These are phyloP conservation scores for Thymus quinquecostatus DNA, from an alignment of 257 asterid genomes.

Conservation along the genomic window DNA sequence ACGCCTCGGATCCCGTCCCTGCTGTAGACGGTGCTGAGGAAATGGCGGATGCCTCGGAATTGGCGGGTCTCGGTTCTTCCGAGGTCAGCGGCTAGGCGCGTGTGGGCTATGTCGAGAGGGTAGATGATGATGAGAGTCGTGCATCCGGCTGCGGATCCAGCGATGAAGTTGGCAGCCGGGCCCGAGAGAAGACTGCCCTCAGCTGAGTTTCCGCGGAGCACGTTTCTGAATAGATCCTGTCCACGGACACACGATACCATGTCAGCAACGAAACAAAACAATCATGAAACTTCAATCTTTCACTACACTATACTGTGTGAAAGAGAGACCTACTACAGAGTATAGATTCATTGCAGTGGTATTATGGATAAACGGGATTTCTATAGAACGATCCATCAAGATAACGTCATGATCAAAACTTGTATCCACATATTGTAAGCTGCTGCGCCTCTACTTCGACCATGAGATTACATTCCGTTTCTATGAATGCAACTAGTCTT, in stretches of 20 bases:
- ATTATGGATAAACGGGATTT: neutral
- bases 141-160: slow-evolving; percentile 95
- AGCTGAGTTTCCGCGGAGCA: slow-evolving; percentile 58
- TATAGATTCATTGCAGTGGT: neutral
- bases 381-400: neutral
- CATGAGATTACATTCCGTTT: neutral
- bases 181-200: slow-evolving; percentile 68
- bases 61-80: slow-evolving; percentile 79
- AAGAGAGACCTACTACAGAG: neutral
- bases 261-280: neutral
- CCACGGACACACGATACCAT: slow-evolving; percentile 12
- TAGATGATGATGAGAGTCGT: slow-evolving; percentile 81
- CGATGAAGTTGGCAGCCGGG: slow-evolving; percentile 68
- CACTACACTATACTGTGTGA: neutral
- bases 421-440: neutral
- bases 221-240: slow-evolving; percentile 82
- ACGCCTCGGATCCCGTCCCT: slow-evolving; percentile 82
- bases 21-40: slow-evolving; percentile 54
- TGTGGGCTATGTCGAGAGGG: slow-evolving; percentile 95
- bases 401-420: neutral
- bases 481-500: neutral
- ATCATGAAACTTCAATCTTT: too few relatives aligned
- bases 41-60: slow-evolving; percentile 81
- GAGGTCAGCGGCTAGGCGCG: slow-evolving; percentile 95
- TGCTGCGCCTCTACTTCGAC: neutral